Evolutionary conservation across 805 yeast genomes (phyloP).

Genomic region (Starmerella etchellsii): DNA sequence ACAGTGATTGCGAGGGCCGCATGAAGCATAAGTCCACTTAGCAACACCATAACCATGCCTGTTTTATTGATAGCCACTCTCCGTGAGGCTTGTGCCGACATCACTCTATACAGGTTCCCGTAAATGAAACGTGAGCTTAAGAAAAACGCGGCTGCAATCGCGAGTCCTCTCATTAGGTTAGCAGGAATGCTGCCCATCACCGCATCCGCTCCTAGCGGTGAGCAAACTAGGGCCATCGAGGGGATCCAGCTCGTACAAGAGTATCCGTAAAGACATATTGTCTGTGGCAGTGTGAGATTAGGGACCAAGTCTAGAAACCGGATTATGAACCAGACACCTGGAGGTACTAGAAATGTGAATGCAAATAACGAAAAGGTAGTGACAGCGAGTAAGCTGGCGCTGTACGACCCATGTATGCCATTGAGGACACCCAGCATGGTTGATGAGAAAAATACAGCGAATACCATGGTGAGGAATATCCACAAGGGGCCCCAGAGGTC

Average conservation of each 20-base stretch:
- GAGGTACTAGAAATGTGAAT: slow-evolving; percentile 58
- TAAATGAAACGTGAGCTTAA: slow-evolving; percentile 28
- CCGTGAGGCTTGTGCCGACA: slow-evolving; percentile 15
- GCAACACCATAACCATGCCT: slow-evolving; percentile 11
- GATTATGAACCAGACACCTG: slow-evolving; percentile 38
- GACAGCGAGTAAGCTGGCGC: slow-evolving; percentile 49
- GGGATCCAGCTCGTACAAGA: slow-evolving; percentile 80
- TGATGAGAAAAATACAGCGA: slow-evolving; percentile 60
- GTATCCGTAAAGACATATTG: slow-evolving; percentile 73
- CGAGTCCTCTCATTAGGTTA: slow-evolving; percentile 45
- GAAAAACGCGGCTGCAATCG: slow-evolving; percentile 47
- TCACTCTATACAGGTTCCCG: slow-evolving; percentile 29
- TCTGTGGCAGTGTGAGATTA: slow-evolving; percentile 34
- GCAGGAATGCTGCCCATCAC: slow-evolving; percentile 32
- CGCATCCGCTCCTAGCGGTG: slow-evolving; percentile 42
- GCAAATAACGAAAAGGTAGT: slow-evolving; percentile 64
- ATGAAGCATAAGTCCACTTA: slow-evolving; percentile 15
- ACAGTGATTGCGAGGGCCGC: slow-evolving; percentile 31
- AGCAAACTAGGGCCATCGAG: slow-evolving; percentile 47
- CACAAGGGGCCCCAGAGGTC: slow-evolving; percentile 85
- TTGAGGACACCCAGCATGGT: slow-evolving; percentile 56
- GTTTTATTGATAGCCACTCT: slow-evolving; percentile 17
- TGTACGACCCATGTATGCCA: slow-evolving; percentile 41
- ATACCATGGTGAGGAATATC: slow-evolving; percentile 74
- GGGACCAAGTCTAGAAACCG: slow-evolving; percentile 45